These are phyloP conservation scores for Leccinum subgranulosum DNA, from an alignment of 768 basidiomycete species.

Conservation along the genomic window DNA sequence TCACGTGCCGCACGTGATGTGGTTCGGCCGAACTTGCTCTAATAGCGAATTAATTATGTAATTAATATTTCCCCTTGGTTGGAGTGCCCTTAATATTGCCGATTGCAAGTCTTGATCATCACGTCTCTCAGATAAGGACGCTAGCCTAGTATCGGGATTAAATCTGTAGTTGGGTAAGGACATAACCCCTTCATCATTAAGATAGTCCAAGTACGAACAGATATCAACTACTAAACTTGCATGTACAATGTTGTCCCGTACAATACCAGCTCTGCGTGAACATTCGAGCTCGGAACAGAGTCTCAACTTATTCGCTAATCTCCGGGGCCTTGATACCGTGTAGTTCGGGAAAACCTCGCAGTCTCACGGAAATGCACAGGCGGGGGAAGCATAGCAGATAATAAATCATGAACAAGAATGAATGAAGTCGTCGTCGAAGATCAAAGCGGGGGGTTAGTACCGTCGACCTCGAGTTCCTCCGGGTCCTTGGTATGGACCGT, in stretches of 20 bases:
- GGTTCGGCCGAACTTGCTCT: too few species aligned
- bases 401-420: constrained; percentile 19
- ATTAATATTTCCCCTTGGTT: too few species aligned
- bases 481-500: constrained; percentile 84
- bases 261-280: neutral
- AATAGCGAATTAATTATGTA: too few species aligned
- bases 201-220: neutral
- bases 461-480: constrained; percentile 43
- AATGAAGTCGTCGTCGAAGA: neutral
- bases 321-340: neutral
- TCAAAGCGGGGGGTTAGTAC: constrained; percentile 25
- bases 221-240: neutral
- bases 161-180: too few species aligned
- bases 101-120: too few species aligned
- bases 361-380: neutral
- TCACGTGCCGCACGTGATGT: neutral
- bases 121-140: too few species aligned
- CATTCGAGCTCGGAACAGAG: neutral
- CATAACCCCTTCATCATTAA: neutral
- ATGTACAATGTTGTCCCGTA: neutral
- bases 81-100: too few species aligned
- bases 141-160: neutral
- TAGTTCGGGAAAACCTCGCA: neutral
- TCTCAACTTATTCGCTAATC: neutral
- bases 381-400: constrained; percentile 2